These are phyloP conservation scores for Penicillium corylophilum DNA, from an alignment of 2,329 filamentous ascomycete genomes.

Conservation along the genomic window DNA sequence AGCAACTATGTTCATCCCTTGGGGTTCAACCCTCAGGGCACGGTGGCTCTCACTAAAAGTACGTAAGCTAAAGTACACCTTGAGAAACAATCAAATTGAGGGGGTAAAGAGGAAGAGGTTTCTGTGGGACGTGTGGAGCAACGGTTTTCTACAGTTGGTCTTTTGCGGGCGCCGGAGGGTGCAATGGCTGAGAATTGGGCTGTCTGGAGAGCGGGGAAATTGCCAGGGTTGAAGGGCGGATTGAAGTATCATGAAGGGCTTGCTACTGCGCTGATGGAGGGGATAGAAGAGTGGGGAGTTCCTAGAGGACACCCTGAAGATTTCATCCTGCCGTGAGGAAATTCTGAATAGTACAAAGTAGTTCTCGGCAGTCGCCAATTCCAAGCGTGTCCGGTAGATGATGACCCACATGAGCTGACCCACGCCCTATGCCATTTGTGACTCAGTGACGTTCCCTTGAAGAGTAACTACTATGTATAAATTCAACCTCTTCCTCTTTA, in stretches of 20 bases:
- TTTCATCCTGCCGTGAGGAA: constrained; percentile 7
- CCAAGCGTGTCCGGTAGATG: constrained; percentile 9
- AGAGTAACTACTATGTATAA: not conserved
- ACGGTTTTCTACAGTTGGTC: constrained; percentile 44
- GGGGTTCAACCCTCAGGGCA: too few relatives aligned
- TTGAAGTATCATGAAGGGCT: constrained; percentile 22
- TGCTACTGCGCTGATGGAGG: constrained; percentile 16
- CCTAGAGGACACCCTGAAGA: constrained; percentile 13
- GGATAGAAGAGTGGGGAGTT: constrained; percentile 21
- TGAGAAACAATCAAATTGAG: not conserved
- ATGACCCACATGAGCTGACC: constrained; percentile 5
- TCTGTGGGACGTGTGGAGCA: constrained; percentile 49
- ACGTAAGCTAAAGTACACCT: too few relatives aligned
- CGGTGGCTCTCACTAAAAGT: too few relatives aligned
- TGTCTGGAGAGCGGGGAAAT: constrained; percentile 42
- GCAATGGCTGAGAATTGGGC: constrained; percentile 45
- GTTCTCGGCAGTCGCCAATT: constrained; percentile 1
- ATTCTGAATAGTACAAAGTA: not conserved
- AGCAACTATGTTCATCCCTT: too few relatives aligned
- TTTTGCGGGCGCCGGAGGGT: constrained; percentile 40
- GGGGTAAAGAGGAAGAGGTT: constrained; percentile 15
- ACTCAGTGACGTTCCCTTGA: too few relatives aligned
- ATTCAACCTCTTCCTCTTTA: not conserved
- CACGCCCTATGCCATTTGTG: not conserved
- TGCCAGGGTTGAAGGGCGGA: constrained; percentile 16